phyloP scores from a whole-genome alignment of 192 early-diverging fungal genomes.

The Funneliformis geosporum region DNA sequence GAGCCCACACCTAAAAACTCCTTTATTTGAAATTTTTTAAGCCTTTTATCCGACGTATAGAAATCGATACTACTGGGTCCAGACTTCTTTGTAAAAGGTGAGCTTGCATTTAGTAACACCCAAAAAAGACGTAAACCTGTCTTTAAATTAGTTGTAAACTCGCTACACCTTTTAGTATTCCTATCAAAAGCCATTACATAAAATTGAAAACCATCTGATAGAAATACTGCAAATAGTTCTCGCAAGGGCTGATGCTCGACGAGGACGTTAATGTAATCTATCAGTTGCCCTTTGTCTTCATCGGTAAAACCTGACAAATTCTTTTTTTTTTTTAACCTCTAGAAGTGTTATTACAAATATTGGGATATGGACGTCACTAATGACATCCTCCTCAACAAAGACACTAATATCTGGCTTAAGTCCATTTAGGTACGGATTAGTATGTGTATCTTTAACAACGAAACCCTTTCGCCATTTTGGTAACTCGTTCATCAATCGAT shows the following conservation, averaged over 20 bases:
- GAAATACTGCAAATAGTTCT: conserved; percentile 15
- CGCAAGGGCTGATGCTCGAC: not conserved
- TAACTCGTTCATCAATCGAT: not conserved
- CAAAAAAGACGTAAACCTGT: not conserved
- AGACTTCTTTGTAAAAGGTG: conserved; percentile 1
- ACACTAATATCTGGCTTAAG: conserved; percentile 15
- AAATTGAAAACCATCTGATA: conserved; percentile 11
- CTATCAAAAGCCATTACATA: conserved; percentile 29
- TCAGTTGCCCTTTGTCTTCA: conserved; percentile 3
- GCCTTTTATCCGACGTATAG: too few species aligned
- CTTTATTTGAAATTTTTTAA: not conserved
- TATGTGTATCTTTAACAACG: not conserved
- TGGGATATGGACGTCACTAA: not conserved
- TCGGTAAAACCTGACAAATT: not conserved
- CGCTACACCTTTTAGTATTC: not conserved
- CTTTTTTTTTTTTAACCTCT: conserved; percentile 18
- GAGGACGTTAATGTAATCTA: conserved; percentile 22
- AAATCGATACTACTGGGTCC: not conserved
- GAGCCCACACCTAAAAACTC: not conserved
- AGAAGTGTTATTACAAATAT: not conserved
- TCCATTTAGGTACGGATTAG: too few species aligned
- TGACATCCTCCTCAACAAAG: not conserved
- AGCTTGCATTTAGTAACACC: not conserved
- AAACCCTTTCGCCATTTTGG: not conserved
- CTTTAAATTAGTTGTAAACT: not conserved